Conservation (phyloP, 2,329 filamentous ascomycete genomes). For the Ophiocordyceps polyrhachis-furcata region DNA sequence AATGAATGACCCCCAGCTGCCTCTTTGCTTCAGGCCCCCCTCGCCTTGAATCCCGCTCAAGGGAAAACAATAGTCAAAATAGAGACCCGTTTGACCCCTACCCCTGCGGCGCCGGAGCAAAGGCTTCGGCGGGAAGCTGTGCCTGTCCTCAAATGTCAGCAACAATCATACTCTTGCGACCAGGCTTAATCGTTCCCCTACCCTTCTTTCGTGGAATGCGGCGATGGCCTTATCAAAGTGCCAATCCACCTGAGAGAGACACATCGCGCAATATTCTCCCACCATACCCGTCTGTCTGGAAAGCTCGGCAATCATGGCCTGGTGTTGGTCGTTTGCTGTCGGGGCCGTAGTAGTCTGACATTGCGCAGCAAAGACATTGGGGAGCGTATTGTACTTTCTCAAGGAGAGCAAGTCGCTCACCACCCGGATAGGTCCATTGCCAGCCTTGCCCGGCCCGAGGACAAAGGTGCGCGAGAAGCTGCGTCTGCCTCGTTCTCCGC, state of each 20-base stretch:
- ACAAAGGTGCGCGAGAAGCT: constrained; percentile 72
- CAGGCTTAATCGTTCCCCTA: constrained; percentile 17
- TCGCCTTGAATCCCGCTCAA: not conserved
- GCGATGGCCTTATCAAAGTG: constrained; percentile 56
- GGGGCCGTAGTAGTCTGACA: constrained; percentile 7
- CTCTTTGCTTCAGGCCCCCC: not conserved
- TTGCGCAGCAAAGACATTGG: constrained; percentile 19
- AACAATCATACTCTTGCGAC: not conserved
- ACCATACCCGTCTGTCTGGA: constrained; percentile 67
- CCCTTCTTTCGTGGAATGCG: constrained; percentile 61
- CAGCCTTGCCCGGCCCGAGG: constrained; percentile 53
- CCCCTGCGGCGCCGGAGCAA: constrained; percentile 4
- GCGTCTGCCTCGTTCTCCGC: constrained; percentile 41
- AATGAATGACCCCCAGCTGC: not conserved
- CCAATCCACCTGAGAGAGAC: constrained; percentile 63
- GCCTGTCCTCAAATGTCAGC: constrained; percentile 4
- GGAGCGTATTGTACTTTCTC: constrained; percentile 40
- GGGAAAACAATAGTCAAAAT: not conserved
- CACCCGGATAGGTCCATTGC: constrained; percentile 48
- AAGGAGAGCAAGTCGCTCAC: constrained; percentile 64
- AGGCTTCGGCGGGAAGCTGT: constrained; percentile 10
- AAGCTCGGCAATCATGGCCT: constrained; percentile 57
- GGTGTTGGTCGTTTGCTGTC: constrained; percentile 26
- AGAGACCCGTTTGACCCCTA: not conserved
- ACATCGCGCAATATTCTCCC: constrained; percentile 59